Evolutionary conservation across 768 basidiomycete species (phyloP).

Genomic region (Amanita pseudoporphyria): DNA sequence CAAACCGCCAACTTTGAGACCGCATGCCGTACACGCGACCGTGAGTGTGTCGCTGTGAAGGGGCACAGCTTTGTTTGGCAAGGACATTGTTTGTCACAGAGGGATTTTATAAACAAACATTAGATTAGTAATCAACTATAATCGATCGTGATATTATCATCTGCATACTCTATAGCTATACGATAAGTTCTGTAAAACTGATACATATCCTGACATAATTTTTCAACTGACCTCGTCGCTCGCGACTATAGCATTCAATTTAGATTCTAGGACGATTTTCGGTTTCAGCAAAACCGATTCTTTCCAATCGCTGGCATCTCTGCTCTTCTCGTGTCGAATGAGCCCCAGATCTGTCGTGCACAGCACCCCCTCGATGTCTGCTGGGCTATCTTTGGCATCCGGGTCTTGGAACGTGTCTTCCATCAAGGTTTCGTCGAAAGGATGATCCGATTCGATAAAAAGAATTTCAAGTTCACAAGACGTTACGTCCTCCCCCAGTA

Average conservation of each 20-base stretch:
- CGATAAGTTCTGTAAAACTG: too few relatives aligned
- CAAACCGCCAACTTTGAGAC: too few relatives aligned
- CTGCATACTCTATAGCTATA: too few relatives aligned
- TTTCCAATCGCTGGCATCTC: constrained; percentile 32
- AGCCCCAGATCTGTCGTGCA: constrained; percentile 54
- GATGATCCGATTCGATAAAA: constrained; percentile 31
- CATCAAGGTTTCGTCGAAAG: constrained; percentile 34
- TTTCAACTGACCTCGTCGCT: constrained; percentile 11
- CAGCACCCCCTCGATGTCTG: constrained; percentile 26
- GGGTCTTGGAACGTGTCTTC: constrained; percentile 28
- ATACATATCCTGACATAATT: neutral
- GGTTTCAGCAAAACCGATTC: constrained; percentile 41
- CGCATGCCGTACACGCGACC: neutral
- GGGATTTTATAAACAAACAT: neutral
- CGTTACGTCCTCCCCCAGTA: constrained; percentile 49
- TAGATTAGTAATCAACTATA: too few relatives aligned
- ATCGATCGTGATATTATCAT: neutral
- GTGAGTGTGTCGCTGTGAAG: too few relatives aligned
- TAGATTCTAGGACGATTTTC: constrained; percentile 41
- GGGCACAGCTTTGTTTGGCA: too few relatives aligned
- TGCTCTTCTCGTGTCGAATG: constrained; percentile 26
- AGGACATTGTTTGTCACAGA: neutral
- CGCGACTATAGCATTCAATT: constrained; percentile 23
- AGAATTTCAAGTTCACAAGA: constrained; percentile 46
- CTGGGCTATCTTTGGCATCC: constrained; percentile 8